These are phyloP conservation scores for Saturnispora ahearnii DNA, from an alignment of 805 yeast genomes.

Conservation along the genomic window DNA sequence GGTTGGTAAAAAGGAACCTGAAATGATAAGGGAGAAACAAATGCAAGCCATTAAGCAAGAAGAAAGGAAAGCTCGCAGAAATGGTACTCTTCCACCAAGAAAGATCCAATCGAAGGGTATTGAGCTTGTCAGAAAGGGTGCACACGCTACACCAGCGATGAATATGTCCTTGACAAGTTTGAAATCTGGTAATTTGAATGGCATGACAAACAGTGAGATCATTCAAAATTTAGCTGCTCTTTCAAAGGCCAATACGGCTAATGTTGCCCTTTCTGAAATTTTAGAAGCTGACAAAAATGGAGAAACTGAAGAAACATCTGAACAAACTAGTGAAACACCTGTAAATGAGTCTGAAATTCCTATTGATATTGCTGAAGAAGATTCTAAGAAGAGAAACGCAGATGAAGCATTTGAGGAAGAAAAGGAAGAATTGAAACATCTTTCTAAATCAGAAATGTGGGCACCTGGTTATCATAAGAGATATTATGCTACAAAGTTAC, in stretches of 20 bases:
- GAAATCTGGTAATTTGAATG: slow-evolving; percentile 63
- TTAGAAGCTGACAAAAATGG: slow-evolving; percentile 33
- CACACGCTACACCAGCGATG: slow-evolving; percentile 53
- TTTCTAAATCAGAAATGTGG: slow-evolving; percentile 40
- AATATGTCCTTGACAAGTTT: slow-evolving; percentile 67
- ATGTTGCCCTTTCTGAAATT: slow-evolving; percentile 58
- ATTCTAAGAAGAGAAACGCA: slow-evolving; percentile 17
- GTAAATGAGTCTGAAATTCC: slow-evolving; percentile 22
- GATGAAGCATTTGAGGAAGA: slow-evolving; percentile 13
- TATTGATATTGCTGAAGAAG: slow-evolving; percentile 21
- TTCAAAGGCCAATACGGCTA: slow-evolving; percentile 64
- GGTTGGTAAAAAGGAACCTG: slow-evolving; percentile 67
- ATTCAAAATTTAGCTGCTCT: slow-evolving; percentile 54
- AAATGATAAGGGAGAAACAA: slow-evolving; percentile 61
- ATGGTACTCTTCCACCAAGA: slow-evolving; percentile 31
- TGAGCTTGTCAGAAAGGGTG: slow-evolving; percentile 44
- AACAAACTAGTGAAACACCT: slow-evolving; percentile 2
- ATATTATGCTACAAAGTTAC: slow-evolving; percentile 72
- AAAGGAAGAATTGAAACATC: slow-evolving; percentile 9
- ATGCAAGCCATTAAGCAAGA: slow-evolving; percentile 62
- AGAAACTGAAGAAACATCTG: slow-evolving; percentile 18
- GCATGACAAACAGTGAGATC: slow-evolving; percentile 59
- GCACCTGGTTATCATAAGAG: slow-evolving; percentile 83
- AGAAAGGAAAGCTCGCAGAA: slow-evolving; percentile 54
- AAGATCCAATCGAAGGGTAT: slow-evolving; percentile 59